Base-by-base conservation (phyloP, 129 eudicot species). In the Scalesia atractyloides region DNA sequence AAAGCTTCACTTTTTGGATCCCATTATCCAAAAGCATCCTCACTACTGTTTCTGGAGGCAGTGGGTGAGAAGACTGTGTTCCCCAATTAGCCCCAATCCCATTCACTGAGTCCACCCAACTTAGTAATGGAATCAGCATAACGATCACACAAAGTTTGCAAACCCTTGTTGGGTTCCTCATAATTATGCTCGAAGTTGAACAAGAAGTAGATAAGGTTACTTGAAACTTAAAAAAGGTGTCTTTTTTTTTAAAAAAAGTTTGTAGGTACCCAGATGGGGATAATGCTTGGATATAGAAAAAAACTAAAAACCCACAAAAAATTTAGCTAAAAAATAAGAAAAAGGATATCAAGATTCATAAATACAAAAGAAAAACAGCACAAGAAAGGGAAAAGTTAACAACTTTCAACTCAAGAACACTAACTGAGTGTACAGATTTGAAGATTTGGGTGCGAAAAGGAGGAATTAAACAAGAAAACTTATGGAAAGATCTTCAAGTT, bases 31-130 rank as follows among this genome's bases (percentile, higher is more conserved):
- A 79, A 15, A 93, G 80, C 86, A 93, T 19, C 84, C 80, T 83
- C 61, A 93, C 97, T 47, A 88, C 88, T 12, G 81, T 86, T 52
- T 80, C 50, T 53, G 86, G 87, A 5, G 84, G 84, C 54, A 93
- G 66, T 10, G 87, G 88, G 69, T 93, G 98, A 48, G 92, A 84
- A 39, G 87, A 75, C 75, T 89, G 97, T 53, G 97, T 93, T 46
- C 98, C 98, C 98, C 98, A 93, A 49, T 93, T 93, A 24, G 87
- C 98, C 53, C 98, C 98, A 12, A 87, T 89, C 37, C 96, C 91
- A 43, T 80, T 15, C 73, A 78, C 95, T 17, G 82, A 64, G 79
- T 60, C 70, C 37, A 73, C 64, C 61, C 76, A 79, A 69, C 30
- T 52, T 44, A 78, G 50, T 68, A 78, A 71, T 64, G 77, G 77